These are phyloP conservation scores for Aegilops sharonensis DNA, from an alignment of 176 grass and related monocot species.

Conservation along the genomic window DNA sequence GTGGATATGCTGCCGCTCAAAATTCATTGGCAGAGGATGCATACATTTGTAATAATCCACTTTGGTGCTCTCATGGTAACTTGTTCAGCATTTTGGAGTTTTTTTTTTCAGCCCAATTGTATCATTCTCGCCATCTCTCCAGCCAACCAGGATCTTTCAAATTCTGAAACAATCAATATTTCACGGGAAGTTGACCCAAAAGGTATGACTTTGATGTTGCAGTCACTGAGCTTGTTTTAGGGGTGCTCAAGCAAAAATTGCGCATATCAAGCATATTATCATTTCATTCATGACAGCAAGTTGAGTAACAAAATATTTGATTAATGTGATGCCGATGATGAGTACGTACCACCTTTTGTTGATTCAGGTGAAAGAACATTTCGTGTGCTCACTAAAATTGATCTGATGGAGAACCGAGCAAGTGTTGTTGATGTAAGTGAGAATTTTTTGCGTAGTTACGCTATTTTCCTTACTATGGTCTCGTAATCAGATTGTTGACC, in stretches of 20 bases:
- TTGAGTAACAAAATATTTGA: too few species aligned
- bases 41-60: background rate
- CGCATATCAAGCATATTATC: background rate
- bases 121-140: constrained; percentile 96
- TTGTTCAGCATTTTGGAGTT: background rate
- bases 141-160: constrained; percentile 98
- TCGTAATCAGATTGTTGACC: background rate
- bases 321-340: too few species aligned
- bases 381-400: constrained; percentile 96
- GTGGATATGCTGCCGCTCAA: too few species aligned
- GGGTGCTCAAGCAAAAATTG: too few species aligned
- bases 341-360: constrained; percentile 16
- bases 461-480: background rate
- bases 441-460: background rate
- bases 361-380: constrained; percentile 91
- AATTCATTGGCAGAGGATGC: background rate
- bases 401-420: constrained; percentile 96
- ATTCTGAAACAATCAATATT: constrained; percentile 98
- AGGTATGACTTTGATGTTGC: constrained; percentile 49
- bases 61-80: background rate
- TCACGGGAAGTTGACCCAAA: constrained; percentile 96
- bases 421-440: constrained; percentile 90
- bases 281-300: too few species aligned
- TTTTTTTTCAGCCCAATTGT: constrained; percentile 75
- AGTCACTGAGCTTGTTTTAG: too few species aligned